Conservation (phyloP, 768 basidiomycete species). For the Psilocybe sp. region DNA sequence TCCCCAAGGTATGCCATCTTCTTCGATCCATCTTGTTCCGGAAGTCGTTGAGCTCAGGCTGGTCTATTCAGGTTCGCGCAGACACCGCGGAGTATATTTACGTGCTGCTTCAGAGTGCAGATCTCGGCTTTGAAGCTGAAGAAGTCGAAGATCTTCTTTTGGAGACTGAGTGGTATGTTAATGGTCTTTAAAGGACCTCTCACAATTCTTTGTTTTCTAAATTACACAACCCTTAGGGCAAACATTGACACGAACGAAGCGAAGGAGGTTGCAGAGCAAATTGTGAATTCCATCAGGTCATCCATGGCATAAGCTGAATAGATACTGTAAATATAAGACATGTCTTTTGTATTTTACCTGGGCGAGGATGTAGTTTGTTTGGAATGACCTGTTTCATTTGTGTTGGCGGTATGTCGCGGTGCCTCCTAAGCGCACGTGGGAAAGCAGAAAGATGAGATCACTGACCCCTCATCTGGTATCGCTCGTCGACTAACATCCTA, state of each 20-base stretch:
- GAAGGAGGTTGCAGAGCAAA: conserved; percentile 37
- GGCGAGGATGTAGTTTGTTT: neutral
- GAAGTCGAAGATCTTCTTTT: conserved; percentile 67
- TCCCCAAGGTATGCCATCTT: conserved; percentile 62
- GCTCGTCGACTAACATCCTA: too few relatives aligned
- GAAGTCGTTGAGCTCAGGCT: neutral
- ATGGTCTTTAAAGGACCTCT: neutral
- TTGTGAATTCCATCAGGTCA: conserved; percentile 34
- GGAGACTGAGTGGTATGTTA: conserved; percentile 77
- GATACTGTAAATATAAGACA: neutral
- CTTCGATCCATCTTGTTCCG: conserved; percentile 4
- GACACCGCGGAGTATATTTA: conserved; percentile 85
- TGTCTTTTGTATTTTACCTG: neutral
- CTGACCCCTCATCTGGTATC: too few relatives aligned
- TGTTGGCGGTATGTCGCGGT: too few relatives aligned
- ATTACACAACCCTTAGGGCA: conserved; percentile 39
- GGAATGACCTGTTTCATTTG: neutral
- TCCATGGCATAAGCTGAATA: neutral
- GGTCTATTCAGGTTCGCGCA: conserved; percentile 63
- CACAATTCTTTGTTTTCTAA: neutral
- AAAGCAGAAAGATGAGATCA: too few relatives aligned
- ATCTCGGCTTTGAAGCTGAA: conserved; percentile 62
- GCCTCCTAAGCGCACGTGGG: too few relatives aligned
- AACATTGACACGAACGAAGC: conserved; percentile 35
- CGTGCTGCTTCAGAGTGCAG: conserved; percentile 67